Base-by-base conservation (phyloP, 1,139 yeast genomes). In the Debaryomycetaceae sp. region DNA sequence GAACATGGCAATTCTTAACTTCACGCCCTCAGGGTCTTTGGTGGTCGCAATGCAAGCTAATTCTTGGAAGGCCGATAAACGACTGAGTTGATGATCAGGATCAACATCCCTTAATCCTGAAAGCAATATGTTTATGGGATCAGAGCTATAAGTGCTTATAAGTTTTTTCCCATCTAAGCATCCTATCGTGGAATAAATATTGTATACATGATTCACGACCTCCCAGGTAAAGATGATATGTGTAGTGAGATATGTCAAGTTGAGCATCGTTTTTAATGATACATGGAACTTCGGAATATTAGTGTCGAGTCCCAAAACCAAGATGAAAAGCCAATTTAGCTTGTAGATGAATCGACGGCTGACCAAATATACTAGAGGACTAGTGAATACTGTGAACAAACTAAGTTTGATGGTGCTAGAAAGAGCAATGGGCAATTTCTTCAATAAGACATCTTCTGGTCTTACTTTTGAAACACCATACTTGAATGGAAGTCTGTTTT, bases 181-280 rank as follows among this genome's bases (percentile, higher is more conserved):
- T 0, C 97, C 97, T 49, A 87, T 76, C 6, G 90, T 77, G 58
- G 91, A 76, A 62, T 88, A 91, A 4, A 89, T 84, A 50, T 80
- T 72, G 58, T 82, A 90, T 2, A 82, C 69, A 47, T 79, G 76
- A 60, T 87, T 85, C 33, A 80, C 65, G 8, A 80, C 48, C 53
- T 85, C 90, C 87, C 90, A 86, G 20, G 72, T 56, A 37, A 75
- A 54, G 4, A 75, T 53, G 5, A 76, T 51, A 8, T 75, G 55
- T 49, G 74, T 70, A 5, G 81, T 65, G 2, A 72, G 54, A 38
- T 70, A 60, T 2, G 72, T 54, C 6, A 77, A 52, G 40, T 68
- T 63, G 9, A 72, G 27, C 37, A 72, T 51, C n/a, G 74, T 62
- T 1, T 54, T 48, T 22, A 76, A 49, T 0, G 80, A 66, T 5